Evolutionary conservation across 2,329 filamentous ascomycete species (phyloP).

Genomic region (Rutstroemia sp.): DNA sequence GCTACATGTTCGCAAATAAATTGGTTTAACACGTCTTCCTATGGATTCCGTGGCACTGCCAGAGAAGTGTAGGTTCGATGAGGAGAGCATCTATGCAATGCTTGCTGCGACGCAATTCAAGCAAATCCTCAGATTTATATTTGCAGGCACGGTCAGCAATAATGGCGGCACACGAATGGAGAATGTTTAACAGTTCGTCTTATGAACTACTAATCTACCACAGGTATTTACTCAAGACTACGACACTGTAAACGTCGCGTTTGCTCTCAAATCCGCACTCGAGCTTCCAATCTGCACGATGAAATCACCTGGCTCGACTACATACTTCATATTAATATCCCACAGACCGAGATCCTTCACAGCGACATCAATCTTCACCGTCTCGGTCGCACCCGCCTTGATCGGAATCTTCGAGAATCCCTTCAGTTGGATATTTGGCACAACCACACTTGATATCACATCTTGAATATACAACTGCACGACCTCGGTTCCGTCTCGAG

Average conservation of each 20-base stretch:
- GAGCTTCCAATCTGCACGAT: slow-evolving; percentile 52
- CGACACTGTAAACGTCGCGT: slow-evolving; percentile 47
- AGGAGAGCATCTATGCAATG: no score
- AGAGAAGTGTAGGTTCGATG: no score
- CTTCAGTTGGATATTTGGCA: slow-evolving; percentile 57
- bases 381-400: slow-evolving; percentile 42
- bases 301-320: slow-evolving; percentile 67
- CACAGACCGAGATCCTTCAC: slow-evolving; percentile 65
- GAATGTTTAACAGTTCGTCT: no score
- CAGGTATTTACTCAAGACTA: background rate
- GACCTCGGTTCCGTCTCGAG: slow-evolving; percentile 41
- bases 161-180: no score
- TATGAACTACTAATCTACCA: no score
- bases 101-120: no score
- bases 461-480: slow-evolving; percentile 50
- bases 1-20: no score
- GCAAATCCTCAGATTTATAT: no score
- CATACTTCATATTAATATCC: slow-evolving; percentile 64
- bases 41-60: no score
- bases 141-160: no score
- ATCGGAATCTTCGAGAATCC: slow-evolving; percentile 65
- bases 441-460: slow-evolving; percentile 49
- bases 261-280: slow-evolving; percentile 48
- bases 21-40: no score
- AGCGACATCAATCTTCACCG: slow-evolving; percentile 50